phyloP scores from a whole-genome alignment of 108 stramenopile species.

The Discostella stelligeroides region DNA sequence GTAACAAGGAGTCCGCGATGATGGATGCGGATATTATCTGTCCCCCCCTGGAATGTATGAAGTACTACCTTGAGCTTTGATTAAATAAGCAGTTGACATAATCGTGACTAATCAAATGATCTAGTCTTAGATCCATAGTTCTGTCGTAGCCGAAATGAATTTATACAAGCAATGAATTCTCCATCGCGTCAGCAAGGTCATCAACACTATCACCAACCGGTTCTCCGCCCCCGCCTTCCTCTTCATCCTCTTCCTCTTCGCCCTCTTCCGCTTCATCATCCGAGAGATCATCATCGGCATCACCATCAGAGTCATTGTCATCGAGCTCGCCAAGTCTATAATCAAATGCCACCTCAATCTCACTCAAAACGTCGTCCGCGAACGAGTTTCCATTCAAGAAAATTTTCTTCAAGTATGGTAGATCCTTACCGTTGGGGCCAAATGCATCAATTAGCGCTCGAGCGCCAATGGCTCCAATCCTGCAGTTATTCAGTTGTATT shows the following conservation, averaged over 20 bases:
- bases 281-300: slow-evolving; percentile 51
- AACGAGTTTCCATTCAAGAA: slow-evolving; percentile 50
- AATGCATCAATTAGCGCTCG: slow-evolving; percentile 50
- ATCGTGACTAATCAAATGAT: too few species aligned
- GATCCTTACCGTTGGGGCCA: slow-evolving; percentile 49
- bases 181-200: too few species aligned
- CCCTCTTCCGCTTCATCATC: slow-evolving; percentile 45
- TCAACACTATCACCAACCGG: slow-evolving; percentile 13
- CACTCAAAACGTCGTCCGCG: slow-evolving; percentile 27
- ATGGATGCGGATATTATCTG: too few species aligned
- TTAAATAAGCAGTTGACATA: too few species aligned
- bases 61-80: too few species aligned
- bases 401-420: slow-evolving; percentile 45
- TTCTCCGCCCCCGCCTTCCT: too few species aligned
- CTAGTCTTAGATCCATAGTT: too few species aligned
- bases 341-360: slow-evolving; percentile 49
- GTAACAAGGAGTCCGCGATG: too few species aligned
- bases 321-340: slow-evolving; percentile 48
- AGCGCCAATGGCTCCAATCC: slow-evolving; percentile 48
- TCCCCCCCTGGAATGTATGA: too few species aligned
- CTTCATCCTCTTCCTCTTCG: slow-evolving; percentile 41
- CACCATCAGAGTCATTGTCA: slow-evolving; percentile 57
- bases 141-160: too few species aligned
- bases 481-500: slow-evolving; percentile 34
- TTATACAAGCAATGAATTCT: too few species aligned